phyloP scores from a whole-genome alignment of 305 asterid genomes.

The Solanum hybrid region DNA sequence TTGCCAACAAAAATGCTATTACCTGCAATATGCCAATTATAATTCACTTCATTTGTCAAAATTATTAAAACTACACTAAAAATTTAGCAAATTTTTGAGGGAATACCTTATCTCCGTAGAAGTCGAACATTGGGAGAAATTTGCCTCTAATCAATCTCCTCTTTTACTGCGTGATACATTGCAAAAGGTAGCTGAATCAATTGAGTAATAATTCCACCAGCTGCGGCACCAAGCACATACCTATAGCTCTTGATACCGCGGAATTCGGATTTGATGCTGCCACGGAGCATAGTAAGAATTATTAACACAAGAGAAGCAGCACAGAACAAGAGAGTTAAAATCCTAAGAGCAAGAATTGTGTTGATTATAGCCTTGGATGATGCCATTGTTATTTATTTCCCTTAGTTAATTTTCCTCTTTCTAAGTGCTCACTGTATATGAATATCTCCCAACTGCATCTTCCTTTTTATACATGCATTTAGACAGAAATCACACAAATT shows the following conservation, averaged over 20 bases:
- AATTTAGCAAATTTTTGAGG: not conserved
- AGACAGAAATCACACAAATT: not conserved
- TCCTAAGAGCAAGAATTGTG: not conserved
- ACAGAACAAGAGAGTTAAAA: not conserved
- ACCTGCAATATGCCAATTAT: slow-evolving; percentile 4
- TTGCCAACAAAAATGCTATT: slow-evolving; percentile 26
- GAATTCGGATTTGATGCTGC: not conserved
- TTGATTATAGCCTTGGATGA: not conserved
- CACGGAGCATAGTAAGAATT: not conserved
- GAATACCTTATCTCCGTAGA: not conserved
- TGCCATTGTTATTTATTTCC: not conserved
- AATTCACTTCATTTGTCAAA: not conserved
- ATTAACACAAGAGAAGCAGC: not conserved
- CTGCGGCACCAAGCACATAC: not conserved
- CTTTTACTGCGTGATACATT: not conserved
- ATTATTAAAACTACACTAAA: not conserved
- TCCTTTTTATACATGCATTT: not conserved
- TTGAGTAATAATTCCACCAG: not conserved
- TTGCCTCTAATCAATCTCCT: not conserved
- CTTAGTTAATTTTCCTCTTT: not conserved
- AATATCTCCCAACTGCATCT: not conserved
- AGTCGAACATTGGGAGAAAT: not conserved
- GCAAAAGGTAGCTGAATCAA: not conserved
- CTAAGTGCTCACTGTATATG: not conserved
- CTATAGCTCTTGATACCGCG: not conserved